Base-by-base conservation (phyloP, 75 land plant genomes). In the Sequoiadendron giganteum region DNA sequence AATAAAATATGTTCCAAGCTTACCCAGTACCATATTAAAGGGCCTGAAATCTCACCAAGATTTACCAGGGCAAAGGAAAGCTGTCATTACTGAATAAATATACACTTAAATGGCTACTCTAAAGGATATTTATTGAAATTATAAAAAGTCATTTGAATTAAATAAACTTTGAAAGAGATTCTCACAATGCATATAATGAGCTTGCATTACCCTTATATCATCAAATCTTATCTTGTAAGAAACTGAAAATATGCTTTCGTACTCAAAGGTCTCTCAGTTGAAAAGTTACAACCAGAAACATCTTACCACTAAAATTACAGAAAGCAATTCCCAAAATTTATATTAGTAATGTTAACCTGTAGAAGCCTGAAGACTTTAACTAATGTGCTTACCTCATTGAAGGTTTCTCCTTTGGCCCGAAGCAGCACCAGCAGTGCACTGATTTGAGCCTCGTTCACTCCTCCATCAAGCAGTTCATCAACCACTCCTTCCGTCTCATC, bases 361-460 rank as follows among this genome's bases (percentile, higher is more conserved):
- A 21, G 68, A 61, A 61, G 25, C 28, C 68, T 61, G 18, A 61
- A 61, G 18, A 19, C 68, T 61, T 61, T 61, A 65, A 65, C 6
- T 25, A 25, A 65, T 65, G 70, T 38, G 38, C 89, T 73, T 89
- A 95, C 99, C 90, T 98, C 99, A 73, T 94, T 95, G 82, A 89
- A 92, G 9, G 97, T 98, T 88, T 97, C 99, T 32, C 99, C 99
- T 91, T 98, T 98, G 48, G 97, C 99, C 85, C 99, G 91, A 73
- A 98, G 91, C 40, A 97, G 93, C 10, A 95, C 99, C 86, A 98
- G 94, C 84, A 98, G 95, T 54, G 99, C 99, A 89, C 97, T 93
- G 79, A 97, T 95, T 58, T 94, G 90, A 11, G 93, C 97, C 84
- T 94, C 94, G 81, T 95, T 87, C 4, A 93, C 93, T 82, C 87